Evolutionary conservation across 2,329 filamentous ascomycete genomes (phyloP).

Genomic region (Colletotrichum abscissum): DNA sequence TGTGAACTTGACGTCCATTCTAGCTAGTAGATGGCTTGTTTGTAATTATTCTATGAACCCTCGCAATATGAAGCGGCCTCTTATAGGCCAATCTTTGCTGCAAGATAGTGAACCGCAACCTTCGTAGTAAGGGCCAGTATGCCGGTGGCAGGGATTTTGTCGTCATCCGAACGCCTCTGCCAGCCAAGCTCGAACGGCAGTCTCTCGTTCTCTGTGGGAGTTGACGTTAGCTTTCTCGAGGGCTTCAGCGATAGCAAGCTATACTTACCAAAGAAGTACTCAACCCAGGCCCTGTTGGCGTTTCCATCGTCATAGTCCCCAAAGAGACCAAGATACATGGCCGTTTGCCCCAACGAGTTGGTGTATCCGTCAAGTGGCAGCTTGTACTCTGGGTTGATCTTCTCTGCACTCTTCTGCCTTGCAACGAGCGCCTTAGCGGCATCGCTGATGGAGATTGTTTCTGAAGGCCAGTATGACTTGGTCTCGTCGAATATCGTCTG

Average conservation of each 20-base stretch:
- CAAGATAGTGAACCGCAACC: constrained; percentile 17
- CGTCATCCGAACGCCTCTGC: constrained; percentile 19
- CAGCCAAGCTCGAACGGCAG: constrained; percentile 11
- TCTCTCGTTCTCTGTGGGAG: constrained; percentile 5
- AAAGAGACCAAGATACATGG: constrained; percentile 36
- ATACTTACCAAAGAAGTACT: constrained; percentile 30
- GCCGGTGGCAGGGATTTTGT: constrained; percentile 18
- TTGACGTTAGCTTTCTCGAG: background rate
- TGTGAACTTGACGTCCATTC: background rate
- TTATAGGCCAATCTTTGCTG: background rate
- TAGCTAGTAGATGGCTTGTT: too few relatives aligned
- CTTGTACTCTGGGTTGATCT: constrained; percentile 40
- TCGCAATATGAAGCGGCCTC: too few relatives aligned
- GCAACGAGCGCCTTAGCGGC: constrained; percentile 43
- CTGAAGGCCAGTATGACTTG: constrained; percentile 18
- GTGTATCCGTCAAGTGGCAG: constrained; percentile 16
- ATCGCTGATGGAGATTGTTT: background rate
- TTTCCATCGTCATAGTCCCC: constrained; percentile 34
- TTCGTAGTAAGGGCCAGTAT: constrained; percentile 15
- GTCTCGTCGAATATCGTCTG: constrained; percentile 40
- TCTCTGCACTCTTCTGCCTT: constrained; percentile 33
- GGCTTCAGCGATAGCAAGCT: background rate
- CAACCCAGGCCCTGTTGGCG: constrained; percentile 34
- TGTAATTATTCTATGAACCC: too few relatives aligned
- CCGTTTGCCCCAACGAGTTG: constrained; percentile 35